A percentile compares a stretch with the other conserved stretches of the same genome.
Conservation (phyloP, 2,329 filamentous ascomycete genomes). For the Calonectria montana region DNA sequence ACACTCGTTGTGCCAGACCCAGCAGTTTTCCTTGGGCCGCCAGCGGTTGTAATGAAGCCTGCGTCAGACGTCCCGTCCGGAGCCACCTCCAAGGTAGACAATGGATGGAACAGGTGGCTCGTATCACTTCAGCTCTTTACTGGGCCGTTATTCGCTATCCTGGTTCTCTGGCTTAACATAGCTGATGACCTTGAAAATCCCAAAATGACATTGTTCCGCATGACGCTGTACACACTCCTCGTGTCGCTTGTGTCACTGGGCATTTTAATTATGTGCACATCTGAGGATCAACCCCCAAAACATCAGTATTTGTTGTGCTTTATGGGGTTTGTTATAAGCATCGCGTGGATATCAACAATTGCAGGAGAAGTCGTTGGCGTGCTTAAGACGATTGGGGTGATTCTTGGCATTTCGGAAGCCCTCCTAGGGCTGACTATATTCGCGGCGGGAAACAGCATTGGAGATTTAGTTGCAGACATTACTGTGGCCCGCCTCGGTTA, state of each 20-base stretch:
- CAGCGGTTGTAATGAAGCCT: conserved; percentile 43
- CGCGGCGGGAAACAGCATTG: conserved; percentile 93
- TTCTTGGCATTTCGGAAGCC: conserved; percentile 92
- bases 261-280: conserved; percentile 76
- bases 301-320: conserved; percentile 87
- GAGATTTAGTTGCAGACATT: conserved; percentile 93
- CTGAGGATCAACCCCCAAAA: conserved; percentile 72
- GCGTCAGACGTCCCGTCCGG: conserved; percentile 47
- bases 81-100: conserved; percentile 51
- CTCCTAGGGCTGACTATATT: conserved; percentile 96
- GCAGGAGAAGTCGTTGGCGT: conserved; percentile 96
- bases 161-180: conserved; percentile 80
- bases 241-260: conserved; percentile 75
- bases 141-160: conserved; percentile 83
- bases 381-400: conserved; percentile 91
- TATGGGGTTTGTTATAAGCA: conserved; percentile 88
- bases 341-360: conserved; percentile 96
- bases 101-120: conserved; percentile 92
- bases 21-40: conserved; percentile 35
- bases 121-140: conserved; percentile 86
- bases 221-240: conserved; percentile 74
- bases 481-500: conserved; percentile 94
- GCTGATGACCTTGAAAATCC: conserved; percentile 67
- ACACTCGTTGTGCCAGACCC: conserved; percentile 25
- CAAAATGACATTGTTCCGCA: conserved; percentile 62